phyloP scores from a whole-genome alignment of 2,329 filamentous ascomycete species.

The Penicillium freii region DNA sequence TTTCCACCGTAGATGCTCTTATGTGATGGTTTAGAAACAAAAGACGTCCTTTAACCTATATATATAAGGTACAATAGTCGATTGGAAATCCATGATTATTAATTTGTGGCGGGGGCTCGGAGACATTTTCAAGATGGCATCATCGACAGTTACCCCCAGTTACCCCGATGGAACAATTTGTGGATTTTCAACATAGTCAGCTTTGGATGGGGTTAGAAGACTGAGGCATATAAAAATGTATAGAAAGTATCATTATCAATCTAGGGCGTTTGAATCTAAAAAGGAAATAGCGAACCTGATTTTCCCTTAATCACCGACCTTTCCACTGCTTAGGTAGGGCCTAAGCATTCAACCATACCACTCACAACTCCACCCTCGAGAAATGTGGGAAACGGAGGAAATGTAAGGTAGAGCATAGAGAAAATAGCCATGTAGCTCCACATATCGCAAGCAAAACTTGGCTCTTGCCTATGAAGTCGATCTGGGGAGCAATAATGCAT shows the following conservation, averaged over 20 bases:
- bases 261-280: too few species aligned
- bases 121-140: not conserved
- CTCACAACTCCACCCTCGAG: constrained; percentile 20
- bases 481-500: constrained; percentile 28
- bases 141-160: not conserved
- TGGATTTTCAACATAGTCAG: not conserved
- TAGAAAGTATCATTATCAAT: not conserved
- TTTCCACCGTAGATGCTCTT: not conserved
- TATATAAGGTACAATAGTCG: not conserved
- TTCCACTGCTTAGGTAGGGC: constrained; percentile 29
- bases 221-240: not conserved
- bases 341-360: constrained; percentile 22
- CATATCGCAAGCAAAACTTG: constrained; percentile 31
- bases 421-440: constrained; percentile 36
- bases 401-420: constrained; percentile 23
- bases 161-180: not conserved
- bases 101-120: not conserved
- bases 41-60: not conserved
- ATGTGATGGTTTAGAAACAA: not conserved
- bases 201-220: not conserved
- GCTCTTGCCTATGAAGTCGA: constrained; percentile 24
- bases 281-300: too few species aligned
- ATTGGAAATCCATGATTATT: constrained; percentile 1
- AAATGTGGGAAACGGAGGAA: constrained; percentile 17
- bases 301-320: constrained; percentile 6